Evolutionary conservation across 2,329 filamentous ascomycete genomes (phyloP), one percentile per base, ranked within the genome.

Genomic region (Sporothrix brasiliensis): DNA sequence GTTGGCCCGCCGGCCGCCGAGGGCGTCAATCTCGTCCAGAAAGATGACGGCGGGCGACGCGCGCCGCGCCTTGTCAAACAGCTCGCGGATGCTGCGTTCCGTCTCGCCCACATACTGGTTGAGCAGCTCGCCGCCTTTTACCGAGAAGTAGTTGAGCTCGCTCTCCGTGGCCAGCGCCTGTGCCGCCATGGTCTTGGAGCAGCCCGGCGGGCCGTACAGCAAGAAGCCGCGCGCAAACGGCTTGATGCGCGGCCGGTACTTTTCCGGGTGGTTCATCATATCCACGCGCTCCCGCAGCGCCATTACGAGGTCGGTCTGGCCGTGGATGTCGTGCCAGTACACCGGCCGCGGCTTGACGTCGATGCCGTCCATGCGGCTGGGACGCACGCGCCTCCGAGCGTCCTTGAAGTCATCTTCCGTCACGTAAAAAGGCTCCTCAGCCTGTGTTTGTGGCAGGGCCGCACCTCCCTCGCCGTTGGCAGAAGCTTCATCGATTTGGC

Each of bases 41-140:
- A 97, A 98, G 76, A 98, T 93, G 80, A 97, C 94, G 78, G 92
- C 93, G 0, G 94, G 94, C 67, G 90, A 89, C 10, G 93, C 94
- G n/a, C 91, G 89, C 54, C 91, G 86, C 1, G 94, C 94, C 75
- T 94, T 92, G 68, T 90, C 87, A 78, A 98, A 97, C 0, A 97
- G 88, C 69, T 93, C 91, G 50, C 94, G 89, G 54, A 97, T 87
- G 9, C 91, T 90, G 13, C 93, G 88, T 81, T 98, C 94, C 1
- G 93, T 94, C 79, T 98, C 94, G 72, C 94, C 94, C 21, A 98
- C 94, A 79, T 97, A 98, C 92, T 97, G 97, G 81, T 93, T 96
- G 72, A 97, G 89, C 14, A 97, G 87, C 80, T 97, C 94, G 49
- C 93, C 93, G 34, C 93, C 94, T 81, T 97, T 97, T 74, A 98